Evolutionary conservation across 495 filamentous ascomycete genomes (phyloP).

Genomic region (Talaromyces nanjingensis): DNA sequence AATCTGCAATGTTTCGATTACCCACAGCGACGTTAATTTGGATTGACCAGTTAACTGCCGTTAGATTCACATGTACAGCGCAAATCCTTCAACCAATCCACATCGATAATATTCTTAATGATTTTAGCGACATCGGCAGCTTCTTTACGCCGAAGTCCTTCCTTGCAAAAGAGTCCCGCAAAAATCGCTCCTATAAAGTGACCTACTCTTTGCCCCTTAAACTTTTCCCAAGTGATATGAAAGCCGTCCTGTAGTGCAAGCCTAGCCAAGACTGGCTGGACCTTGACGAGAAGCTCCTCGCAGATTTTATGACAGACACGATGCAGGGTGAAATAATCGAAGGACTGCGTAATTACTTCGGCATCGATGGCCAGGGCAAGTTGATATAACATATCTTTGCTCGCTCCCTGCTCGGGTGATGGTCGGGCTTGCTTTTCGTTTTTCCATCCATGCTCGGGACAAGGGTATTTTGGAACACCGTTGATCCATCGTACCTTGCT

Average conservation of each 20-base stretch:
- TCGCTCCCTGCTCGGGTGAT: too few species aligned
- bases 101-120: background rate
- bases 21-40: background rate
- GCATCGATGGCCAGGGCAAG: background rate
- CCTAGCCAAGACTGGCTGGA: background rate
- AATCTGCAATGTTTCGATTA: background rate
- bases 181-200: background rate
- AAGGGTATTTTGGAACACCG: too few species aligned
- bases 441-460: too few species aligned
- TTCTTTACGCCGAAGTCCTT: background rate
- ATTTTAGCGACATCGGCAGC: background rate
- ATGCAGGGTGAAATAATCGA: background rate
- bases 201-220: background rate
- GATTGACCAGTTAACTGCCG: background rate
- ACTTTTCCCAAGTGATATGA: background rate
- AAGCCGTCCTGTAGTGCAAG: background rate
- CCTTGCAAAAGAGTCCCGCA: background rate
- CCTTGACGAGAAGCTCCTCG: background rate
- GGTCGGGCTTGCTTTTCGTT: too few species aligned
- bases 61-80: background rate
- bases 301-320: background rate
- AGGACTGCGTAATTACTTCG: background rate
- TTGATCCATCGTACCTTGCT: too few species aligned
- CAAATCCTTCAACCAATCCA: background rate
- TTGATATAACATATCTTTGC: background rate